These are phyloP conservation scores for Serendipita vermifera DNA, from an alignment of 768 basidiomycete species.

Conservation along the genomic window DNA sequence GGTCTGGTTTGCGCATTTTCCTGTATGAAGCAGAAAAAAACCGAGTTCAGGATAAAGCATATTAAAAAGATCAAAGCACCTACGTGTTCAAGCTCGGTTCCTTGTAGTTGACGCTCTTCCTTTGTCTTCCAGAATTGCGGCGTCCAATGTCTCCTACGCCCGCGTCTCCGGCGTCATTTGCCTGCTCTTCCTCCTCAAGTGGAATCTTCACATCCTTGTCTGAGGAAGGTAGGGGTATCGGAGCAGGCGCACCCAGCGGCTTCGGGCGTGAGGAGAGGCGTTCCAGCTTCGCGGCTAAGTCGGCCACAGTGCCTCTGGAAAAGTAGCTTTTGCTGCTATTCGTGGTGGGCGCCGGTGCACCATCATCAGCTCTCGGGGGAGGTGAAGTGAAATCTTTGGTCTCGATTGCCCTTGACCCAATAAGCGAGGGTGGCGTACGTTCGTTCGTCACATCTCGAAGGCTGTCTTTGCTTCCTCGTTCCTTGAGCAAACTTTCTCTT, in stretches of 20 bases:
- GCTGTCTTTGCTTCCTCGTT: background rate
- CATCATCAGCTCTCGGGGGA: too few species aligned
- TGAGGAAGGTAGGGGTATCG: slow-evolving; percentile 24
- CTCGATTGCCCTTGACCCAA: background rate
- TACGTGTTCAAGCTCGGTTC: slow-evolving; percentile 85
- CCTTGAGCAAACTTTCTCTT: slow-evolving; percentile 12
- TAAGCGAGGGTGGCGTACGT: slow-evolving; percentile 6
- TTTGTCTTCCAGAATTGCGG: slow-evolving; percentile 20
- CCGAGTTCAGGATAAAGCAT: background rate
- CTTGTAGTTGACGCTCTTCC: slow-evolving; percentile 76
- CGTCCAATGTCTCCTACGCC: background rate
- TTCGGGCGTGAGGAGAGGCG: slow-evolving; percentile 32
- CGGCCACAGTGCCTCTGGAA: too few species aligned
- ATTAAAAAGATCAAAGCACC: slow-evolving; percentile 10
- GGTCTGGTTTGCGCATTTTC: slow-evolving; percentile 82
- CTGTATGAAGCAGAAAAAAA: slow-evolving; percentile 30
- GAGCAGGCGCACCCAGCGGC: slow-evolving; percentile 39
- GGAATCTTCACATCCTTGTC: slow-evolving; percentile 3
- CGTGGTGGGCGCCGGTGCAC: too few species aligned
- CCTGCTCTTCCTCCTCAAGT: background rate
- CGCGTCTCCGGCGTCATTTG: slow-evolving; percentile 35
- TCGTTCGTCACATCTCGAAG: slow-evolving; percentile 11
- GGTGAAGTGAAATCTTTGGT: background rate
- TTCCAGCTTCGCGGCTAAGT: slow-evolving; percentile 5
- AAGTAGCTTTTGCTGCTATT: too few species aligned